These are phyloP conservation scores for Globisporangium canariense DNA, from an alignment of 352 stramenopile genomes.

Conservation along the genomic window DNA sequence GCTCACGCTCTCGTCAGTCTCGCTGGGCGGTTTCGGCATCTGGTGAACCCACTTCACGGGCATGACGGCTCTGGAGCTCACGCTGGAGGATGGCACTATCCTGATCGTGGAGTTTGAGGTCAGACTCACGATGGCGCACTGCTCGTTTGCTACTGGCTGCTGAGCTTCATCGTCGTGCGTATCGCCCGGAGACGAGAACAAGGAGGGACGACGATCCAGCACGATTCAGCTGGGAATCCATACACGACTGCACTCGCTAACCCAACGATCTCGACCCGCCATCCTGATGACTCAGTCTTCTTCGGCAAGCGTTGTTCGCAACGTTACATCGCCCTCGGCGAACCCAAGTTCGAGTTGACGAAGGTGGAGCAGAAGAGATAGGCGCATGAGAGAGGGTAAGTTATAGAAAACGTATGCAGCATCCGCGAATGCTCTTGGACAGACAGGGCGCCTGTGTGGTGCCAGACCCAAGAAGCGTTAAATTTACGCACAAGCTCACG, in stretches of 20 bases:
- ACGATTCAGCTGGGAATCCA: conserved; percentile 1
- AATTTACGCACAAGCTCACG: too few species aligned
- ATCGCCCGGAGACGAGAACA: not conserved
- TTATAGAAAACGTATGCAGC: too few species aligned
- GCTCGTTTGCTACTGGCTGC: conserved; percentile 54
- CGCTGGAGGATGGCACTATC: conserved; percentile 28
- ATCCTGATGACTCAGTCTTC: too few species aligned
- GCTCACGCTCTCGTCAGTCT: conserved; percentile 35
- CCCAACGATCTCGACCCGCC: too few species aligned
- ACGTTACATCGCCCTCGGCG: too few species aligned
- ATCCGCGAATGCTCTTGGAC: too few species aligned
- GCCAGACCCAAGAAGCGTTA: too few species aligned
- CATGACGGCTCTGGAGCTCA: conserved; percentile 46
- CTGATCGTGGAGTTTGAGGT: conserved; percentile 49
- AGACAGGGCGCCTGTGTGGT: too few species aligned
- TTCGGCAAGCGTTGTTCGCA: too few species aligned
- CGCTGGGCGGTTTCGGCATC: conserved; percentile 54
- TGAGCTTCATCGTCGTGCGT: conserved; percentile 17
- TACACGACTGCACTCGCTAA: not conserved
- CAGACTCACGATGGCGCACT: conserved; percentile 42
- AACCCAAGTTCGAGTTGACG: too few species aligned
- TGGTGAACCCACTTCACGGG: conserved; percentile 72
- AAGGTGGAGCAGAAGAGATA: too few species aligned
- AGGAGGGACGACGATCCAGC: not conserved
- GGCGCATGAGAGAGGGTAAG: too few species aligned